phyloP scores from a whole-genome alignment of 306 rosid species.

The Senna tora region DNA sequence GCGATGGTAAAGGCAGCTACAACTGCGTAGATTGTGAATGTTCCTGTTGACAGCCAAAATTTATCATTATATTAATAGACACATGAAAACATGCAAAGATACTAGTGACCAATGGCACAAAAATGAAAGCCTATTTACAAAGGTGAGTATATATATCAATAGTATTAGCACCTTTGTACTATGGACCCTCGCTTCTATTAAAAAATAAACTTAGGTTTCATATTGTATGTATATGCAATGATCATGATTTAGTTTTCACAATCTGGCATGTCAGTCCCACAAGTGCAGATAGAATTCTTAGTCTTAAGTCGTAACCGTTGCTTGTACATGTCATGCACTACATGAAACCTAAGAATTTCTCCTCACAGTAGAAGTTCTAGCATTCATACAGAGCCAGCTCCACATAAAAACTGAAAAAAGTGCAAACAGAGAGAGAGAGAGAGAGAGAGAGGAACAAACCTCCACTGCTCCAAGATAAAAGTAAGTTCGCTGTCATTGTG shows the following conservation, averaged over 20 bases:
- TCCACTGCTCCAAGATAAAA: conserved; percentile 76
- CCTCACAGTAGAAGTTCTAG: background rate
- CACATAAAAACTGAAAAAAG: background rate
- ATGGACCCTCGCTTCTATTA: background rate
- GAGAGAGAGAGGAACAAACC: conserved; percentile 48
- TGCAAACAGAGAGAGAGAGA: background rate
- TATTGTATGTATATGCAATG: background rate
- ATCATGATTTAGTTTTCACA: background rate
- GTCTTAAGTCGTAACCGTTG: too few species aligned
- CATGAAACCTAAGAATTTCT: background rate
- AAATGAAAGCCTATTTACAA: background rate
- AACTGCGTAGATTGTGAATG: conserved; percentile 62
- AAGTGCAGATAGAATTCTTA: background rate
- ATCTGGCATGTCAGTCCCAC: background rate
- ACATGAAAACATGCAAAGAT: background rate
- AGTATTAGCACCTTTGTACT: background rate
- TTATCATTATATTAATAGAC: conserved; percentile 23
- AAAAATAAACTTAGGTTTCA: background rate
- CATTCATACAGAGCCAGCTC: background rate
- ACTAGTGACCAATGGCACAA: background rate
- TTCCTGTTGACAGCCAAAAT: conserved; percentile 50
- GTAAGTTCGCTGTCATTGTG: conserved; percentile 86
- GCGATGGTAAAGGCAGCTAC: conserved; percentile 59
- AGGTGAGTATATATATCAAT: background rate
- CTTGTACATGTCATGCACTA: background rate